A percentile compares a stretch with the other conserved stretches of the same genome.
Evolutionary conservation across 805 yeast species (phyloP).

Genomic region (Hanseniaspora occidentalis): DNA sequence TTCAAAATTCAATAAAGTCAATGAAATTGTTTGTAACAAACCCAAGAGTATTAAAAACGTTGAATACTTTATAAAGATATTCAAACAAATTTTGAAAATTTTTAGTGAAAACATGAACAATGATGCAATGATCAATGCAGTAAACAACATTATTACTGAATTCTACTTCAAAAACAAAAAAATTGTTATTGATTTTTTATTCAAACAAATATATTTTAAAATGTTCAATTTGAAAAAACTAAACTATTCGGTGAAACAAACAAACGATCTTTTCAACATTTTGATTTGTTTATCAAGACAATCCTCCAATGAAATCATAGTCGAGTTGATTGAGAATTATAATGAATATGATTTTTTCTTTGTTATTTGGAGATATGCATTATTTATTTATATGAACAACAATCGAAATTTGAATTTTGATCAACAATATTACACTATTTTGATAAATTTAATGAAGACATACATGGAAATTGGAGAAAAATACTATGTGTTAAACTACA

Average conservation of each 20-base stretch:
- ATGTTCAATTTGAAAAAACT: slow-evolving; percentile 24
- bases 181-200: slow-evolving; percentile 47
- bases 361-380: slow-evolving; percentile 27
- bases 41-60: slow-evolving; percentile 39
- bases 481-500: slow-evolving; percentile 14
- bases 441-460: slow-evolving; percentile 23
- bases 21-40: slow-evolving; percentile 49
- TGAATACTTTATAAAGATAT: slow-evolving; percentile 45
- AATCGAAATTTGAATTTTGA: slow-evolving; percentile 9
- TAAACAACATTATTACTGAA: slow-evolving; percentile 40
- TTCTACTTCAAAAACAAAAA: slow-evolving; percentile 37
- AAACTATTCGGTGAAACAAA: slow-evolving; percentile 32
- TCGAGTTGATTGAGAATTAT: slow-evolving; percentile 15
- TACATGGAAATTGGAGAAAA: slow-evolving; percentile 21
- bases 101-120: slow-evolving; percentile 42
- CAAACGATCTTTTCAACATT: slow-evolving; percentile 55
- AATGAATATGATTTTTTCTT: slow-evolving; percentile 18
- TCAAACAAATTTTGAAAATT: slow-evolving; percentile 49
- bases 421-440: slow-evolving; percentile 20
- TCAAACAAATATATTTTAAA: slow-evolving; percentile 34
- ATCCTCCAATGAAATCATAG: slow-evolving; percentile 24
- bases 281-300: slow-evolving; percentile 48
- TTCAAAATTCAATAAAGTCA: slow-evolving; percentile 54
- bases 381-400: slow-evolving; percentile 24
- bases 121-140: slow-evolving; percentile 45